Evolutionary conservation across 2,329 filamentous ascomycete species (phyloP).

Genomic region (Xylariales sp.): DNA sequence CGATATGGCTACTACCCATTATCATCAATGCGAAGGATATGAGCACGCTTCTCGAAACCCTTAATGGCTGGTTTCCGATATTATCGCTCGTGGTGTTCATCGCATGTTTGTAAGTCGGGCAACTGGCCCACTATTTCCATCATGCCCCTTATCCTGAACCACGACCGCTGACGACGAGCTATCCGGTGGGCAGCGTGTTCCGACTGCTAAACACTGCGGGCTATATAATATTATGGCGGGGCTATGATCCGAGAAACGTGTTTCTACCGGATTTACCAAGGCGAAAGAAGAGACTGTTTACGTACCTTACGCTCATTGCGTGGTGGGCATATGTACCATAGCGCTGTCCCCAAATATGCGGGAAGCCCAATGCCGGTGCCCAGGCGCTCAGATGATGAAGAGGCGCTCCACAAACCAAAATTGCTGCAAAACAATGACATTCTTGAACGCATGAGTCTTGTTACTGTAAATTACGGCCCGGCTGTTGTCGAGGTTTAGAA

Average conservation of each 20-base stretch:
- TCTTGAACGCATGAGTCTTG: too few species aligned
- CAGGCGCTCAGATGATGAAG: too few species aligned
- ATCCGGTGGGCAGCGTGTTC: conserved; percentile 1
- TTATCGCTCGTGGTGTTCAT: neutral
- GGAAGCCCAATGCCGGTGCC: too few species aligned
- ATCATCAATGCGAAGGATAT: neutral
- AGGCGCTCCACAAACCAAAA: too few species aligned
- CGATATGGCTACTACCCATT: conserved; percentile 2
- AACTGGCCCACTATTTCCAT: too few species aligned
- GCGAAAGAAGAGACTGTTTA: neutral
- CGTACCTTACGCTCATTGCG: neutral
- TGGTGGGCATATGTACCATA: conserved; percentile 1
- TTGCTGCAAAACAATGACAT: too few species aligned
- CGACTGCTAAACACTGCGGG: neutral
- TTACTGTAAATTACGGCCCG: too few species aligned
- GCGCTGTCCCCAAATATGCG: too few species aligned
- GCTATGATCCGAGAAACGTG: conserved; percentile 1
- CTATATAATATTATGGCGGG: neutral
- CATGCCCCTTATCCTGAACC: too few species aligned
- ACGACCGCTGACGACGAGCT: too few species aligned
- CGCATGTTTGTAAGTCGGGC: conserved; percentile 2
- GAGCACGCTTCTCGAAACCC: neutral
- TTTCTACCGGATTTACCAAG: conserved; percentile 1
- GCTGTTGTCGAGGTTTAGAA: too few species aligned
- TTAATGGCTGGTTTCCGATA: neutral